Evolutionary conservation across 2,329 filamentous ascomycete genomes (phyloP).

Genomic region (Talaromyces rugulosus): DNA sequence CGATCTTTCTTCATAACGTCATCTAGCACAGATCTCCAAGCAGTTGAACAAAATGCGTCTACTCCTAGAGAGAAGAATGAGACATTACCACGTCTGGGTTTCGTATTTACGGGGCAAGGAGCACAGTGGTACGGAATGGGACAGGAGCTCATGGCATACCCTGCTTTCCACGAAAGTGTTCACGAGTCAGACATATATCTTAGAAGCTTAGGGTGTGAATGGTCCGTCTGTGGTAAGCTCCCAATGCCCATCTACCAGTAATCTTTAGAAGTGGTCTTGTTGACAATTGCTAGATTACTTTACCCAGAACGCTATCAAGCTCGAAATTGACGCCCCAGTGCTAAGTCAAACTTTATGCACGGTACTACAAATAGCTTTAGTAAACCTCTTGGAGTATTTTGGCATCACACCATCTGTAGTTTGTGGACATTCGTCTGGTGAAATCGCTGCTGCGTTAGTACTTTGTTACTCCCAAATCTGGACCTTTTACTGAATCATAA

Average conservation of each 20-base stretch:
- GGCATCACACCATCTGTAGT: conserved; percentile 20
- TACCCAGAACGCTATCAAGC: conserved; percentile 14
- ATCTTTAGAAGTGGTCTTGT: not conserved
- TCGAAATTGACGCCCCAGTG: conserved; percentile 21
- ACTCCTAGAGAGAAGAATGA: conserved; percentile 4
- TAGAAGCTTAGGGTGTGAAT: conserved; percentile 18
- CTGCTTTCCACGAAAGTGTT: conserved; percentile 13
- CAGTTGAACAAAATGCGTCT: conserved; percentile 11
- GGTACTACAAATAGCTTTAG: conserved; percentile 25
- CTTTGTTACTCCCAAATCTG: conserved; percentile 15
- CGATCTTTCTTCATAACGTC: conserved; percentile 12
- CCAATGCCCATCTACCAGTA: conserved; percentile 4
- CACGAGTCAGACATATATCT: conserved; percentile 20
- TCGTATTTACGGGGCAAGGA: conserved; percentile 10
- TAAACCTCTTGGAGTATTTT: conserved; percentile 22
- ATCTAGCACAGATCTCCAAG: conserved; percentile 10
- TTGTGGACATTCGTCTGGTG: conserved; percentile 26
- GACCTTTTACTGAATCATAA: too few species aligned
- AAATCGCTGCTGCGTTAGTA: conserved; percentile 36
- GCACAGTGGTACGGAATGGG: conserved; percentile 12
- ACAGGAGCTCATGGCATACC: conserved; percentile 15
- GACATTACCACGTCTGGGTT: not conserved
- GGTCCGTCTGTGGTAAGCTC: conserved; percentile 22
- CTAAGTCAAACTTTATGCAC: conserved; percentile 26
- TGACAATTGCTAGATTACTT: conserved; percentile 8